Evolutionary conservation across 2,329 filamentous ascomycete genomes (phyloP).

Genomic region (Botrytis tulipae): DNA sequence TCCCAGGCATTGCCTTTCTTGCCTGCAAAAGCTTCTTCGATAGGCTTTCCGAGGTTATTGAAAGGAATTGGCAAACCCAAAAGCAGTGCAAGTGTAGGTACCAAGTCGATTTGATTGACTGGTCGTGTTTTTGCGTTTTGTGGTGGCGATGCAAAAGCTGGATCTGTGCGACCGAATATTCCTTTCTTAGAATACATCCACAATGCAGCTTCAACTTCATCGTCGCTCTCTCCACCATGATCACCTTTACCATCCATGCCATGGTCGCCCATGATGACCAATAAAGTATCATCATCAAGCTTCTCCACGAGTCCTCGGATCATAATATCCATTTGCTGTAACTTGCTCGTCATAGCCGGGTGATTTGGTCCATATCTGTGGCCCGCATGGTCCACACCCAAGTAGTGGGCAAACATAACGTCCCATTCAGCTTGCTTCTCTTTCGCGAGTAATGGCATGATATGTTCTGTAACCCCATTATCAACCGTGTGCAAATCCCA

Average conservation of each 20-base stretch:
- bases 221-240: conserved; percentile 96
- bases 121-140: conserved; percentile 74
- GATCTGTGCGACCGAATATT: conserved; percentile 74
- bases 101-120: conserved; percentile 86
- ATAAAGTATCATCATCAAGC: conserved; percentile 80
- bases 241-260: conserved; percentile 98
- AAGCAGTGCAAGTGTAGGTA: conserved; percentile 84
- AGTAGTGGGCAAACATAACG: conserved; percentile 87
- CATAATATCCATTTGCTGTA: conserved; percentile 85
- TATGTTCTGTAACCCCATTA: conserved; percentile 87
- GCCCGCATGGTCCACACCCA: conserved; percentile 95
- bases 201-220: conserved; percentile 88
- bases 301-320: conserved; percentile 67
- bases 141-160: conserved; percentile 57
- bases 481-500: conserved; percentile 98
- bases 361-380: conserved; percentile 95
- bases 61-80: conserved; percentile 91
- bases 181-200: conserved; percentile 98
- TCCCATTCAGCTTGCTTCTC: conserved; percentile 75
- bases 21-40: conserved; percentile 88
- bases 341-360: conserved; percentile 83
- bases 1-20: conserved; percentile 66
- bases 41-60: conserved; percentile 90
- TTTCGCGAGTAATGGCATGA: conserved; percentile 75
- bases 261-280: conserved; percentile 98